These are phyloP conservation scores for Naumovozyma castellii DNA, from an alignment of 805 yeast genomes.

Conservation along the genomic window DNA sequence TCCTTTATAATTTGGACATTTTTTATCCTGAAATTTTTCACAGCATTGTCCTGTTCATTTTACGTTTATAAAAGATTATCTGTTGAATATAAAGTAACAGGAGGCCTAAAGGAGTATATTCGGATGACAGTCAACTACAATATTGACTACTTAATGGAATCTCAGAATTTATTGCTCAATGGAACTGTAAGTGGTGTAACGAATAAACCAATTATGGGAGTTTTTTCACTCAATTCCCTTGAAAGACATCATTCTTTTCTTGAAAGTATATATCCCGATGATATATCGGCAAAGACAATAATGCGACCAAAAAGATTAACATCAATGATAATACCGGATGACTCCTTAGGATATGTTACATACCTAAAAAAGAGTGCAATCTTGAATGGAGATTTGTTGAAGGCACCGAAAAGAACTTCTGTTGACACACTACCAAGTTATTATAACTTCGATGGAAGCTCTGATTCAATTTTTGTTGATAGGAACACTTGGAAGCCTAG, in stretches of 20 bases:
- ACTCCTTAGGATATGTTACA: not conserved
- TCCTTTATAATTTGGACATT: slow-evolving; percentile 68
- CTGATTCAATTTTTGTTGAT: not conserved
- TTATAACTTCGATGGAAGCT: not conserved
- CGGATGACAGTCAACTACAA: slow-evolving; percentile 49
- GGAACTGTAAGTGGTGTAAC: not conserved
- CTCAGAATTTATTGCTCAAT: not conserved
- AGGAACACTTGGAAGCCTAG: not conserved
- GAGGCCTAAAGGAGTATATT: slow-evolving; percentile 50
- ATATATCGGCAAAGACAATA: too few relatives aligned
- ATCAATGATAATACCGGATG: not conserved
- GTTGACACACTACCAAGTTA: not conserved
- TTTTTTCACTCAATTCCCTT: too few relatives aligned
- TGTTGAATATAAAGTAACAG: slow-evolving; percentile 28
- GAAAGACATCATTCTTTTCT: too few relatives aligned
- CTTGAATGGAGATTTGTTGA: too few relatives aligned
- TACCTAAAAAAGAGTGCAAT: too few relatives aligned
- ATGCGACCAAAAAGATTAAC: not conserved
- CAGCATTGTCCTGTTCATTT: slow-evolving; percentile 44
- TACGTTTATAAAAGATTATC: slow-evolving; percentile 43
- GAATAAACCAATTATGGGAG: not conserved
- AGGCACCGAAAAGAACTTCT: not conserved
- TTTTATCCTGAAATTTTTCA: slow-evolving; percentile 46
- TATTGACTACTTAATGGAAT: slow-evolving; percentile 37
- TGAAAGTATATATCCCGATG: too few relatives aligned